Evolutionary conservation across 1,284 basidiomycete species (phyloP).

Genomic region (Wallemia ichthyophaga): DNA sequence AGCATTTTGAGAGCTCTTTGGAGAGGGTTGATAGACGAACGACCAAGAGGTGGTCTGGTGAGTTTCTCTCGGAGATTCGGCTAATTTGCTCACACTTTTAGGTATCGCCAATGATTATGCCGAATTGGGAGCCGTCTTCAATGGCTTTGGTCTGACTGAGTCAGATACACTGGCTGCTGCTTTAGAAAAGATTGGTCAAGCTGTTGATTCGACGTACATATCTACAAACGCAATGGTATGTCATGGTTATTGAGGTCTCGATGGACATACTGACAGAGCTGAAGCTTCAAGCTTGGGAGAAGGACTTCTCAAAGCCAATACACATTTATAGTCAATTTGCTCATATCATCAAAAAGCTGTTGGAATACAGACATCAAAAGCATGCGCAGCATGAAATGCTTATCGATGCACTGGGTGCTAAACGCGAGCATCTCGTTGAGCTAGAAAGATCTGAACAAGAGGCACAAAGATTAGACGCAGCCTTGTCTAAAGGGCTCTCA

Average conservation of each 20-base stretch:
- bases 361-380: conserved; percentile 88
- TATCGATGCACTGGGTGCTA: conserved; percentile 59
- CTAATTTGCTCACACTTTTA: conserved; percentile 9
- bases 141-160: conserved; percentile 81
- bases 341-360: conserved; percentile 66
- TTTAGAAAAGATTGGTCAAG: conserved; percentile 78
- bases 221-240: conserved; percentile 59
- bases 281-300: conserved; percentile 76
- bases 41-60: conserved; percentile 77
- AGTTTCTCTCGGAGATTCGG: conserved; percentile 8
- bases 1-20: conserved; percentile 65
- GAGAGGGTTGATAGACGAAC: conserved; percentile 80
- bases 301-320: conserved; percentile 77
- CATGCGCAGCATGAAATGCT: conserved; percentile 95
- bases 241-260: no score
- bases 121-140: conserved; percentile 78
- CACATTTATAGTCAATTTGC: conserved; percentile 92
- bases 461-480: conserved; percentile 60
- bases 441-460: conserved; percentile 78
- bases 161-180: conserved; percentile 35
- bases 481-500: conserved; percentile 22
- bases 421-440: conserved; percentile 60
- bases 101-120: conserved; percentile 72
- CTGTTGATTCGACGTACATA: conserved; percentile 75
- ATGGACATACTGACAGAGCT: no score